phyloP scores from a whole-genome alignment of 106 monocot species.

The Dendrobium chrysotoxum region DNA sequence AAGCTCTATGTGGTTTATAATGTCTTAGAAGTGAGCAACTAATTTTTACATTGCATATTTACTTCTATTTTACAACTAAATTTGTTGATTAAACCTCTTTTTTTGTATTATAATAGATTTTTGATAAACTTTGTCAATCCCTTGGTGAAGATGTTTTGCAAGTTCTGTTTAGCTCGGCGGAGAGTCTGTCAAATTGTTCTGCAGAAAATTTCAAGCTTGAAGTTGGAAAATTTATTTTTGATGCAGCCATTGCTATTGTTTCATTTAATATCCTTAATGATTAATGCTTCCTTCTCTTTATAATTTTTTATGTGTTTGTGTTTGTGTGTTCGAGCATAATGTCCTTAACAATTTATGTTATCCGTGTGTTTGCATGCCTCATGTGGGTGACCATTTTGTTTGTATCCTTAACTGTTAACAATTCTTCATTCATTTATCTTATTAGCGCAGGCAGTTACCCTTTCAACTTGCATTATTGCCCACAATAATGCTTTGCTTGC shows the following conservation, averaged over 20 bases:
- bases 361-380: neutral
- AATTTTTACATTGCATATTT: conserved; percentile 2
- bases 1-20: conserved; percentile 98
- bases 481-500: conserved; percentile 93
- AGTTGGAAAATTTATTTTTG: conserved; percentile 60
- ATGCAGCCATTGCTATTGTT: conserved; percentile 61
- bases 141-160: conserved; percentile 98
- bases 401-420: conserved; percentile 61
- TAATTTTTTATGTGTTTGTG: neutral
- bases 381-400: neutral
- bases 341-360: neutral
- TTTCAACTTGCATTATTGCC: conserved; percentile 92
- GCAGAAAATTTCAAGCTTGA: conserved; percentile 55
- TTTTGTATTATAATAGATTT: conserved; percentile 43
- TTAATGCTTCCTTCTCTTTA: neutral
- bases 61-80: neutral
- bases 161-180: conserved; percentile 91
- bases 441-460: conserved; percentile 92
- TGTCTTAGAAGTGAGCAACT: conserved; percentile 78
- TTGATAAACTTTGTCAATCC: conserved; percentile 95
- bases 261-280: conserved; percentile 90
- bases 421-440: conserved; percentile 93
- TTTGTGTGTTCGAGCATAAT: neutral
- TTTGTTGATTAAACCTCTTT: conserved; percentile 8
- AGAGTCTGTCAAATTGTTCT: conserved; percentile 71